phyloP scores from a whole-genome alignment of 768 basidiomycete genomes.

The Punctularia strigosozonata region DNA sequence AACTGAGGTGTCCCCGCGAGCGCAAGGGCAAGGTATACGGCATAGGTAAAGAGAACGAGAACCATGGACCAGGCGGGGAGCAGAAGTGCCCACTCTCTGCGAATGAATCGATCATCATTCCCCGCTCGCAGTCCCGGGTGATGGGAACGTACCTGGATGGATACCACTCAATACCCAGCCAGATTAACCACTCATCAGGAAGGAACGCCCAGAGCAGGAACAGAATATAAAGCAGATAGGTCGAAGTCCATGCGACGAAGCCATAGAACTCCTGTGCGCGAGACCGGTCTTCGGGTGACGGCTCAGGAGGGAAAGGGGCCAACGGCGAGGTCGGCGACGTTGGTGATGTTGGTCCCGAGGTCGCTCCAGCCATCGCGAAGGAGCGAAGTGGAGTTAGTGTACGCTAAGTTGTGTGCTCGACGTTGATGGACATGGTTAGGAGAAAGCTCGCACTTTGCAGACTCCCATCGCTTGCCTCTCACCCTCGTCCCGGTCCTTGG shows the following conservation, averaged over 20 bases:
- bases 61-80: slow-evolving; percentile 71
- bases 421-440: too few species aligned
- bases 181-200: slow-evolving; percentile 57
- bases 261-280: slow-evolving; percentile 82
- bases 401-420: slow-evolving; percentile 6
- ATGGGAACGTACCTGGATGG: slow-evolving; percentile 57
- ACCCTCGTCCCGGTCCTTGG: too few species aligned
- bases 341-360: slow-evolving; percentile 13
- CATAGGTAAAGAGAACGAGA: slow-evolving; percentile 62
- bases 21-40: slow-evolving; percentile 66
- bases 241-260: slow-evolving; percentile 79
- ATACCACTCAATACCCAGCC: slow-evolving; percentile 72
- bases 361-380: slow-evolving; percentile 4
- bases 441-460: too few species aligned
- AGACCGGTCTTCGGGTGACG: slow-evolving; percentile 37
- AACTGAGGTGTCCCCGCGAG: slow-evolving; percentile 61
- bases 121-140: too few species aligned
- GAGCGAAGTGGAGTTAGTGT: not conserved
- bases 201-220: slow-evolving; percentile 76
- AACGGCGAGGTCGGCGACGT: slow-evolving; percentile 34
- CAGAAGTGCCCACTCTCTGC: slow-evolving; percentile 78
- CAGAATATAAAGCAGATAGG: slow-evolving; percentile 54
- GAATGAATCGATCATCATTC: not conserved
- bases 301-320: slow-evolving; percentile 27
- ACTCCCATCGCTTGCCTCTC: too few species aligned